Evolutionary conservation across 805 yeast species (phyloP).

Genomic region (Zygosaccharomyces gambellarensis): DNA sequence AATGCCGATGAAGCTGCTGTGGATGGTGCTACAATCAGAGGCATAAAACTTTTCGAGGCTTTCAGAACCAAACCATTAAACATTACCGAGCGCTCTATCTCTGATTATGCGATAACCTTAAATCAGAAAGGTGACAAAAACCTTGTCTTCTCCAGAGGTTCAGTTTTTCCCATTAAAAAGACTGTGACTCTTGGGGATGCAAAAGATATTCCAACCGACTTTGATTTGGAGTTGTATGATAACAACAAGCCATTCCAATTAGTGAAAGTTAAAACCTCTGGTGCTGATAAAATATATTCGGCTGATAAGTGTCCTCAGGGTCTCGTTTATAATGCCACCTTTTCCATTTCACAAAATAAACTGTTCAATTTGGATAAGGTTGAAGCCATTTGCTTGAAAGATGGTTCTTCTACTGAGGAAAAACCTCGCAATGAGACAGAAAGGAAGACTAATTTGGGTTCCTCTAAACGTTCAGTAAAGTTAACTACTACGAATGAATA

Average conservation of each 20-base stretch:
- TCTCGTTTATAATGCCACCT: constrained; percentile 38
- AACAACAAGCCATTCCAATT: constrained; percentile 18
- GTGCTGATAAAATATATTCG: constrained; percentile 34
- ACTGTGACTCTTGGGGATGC: constrained; percentile 35
- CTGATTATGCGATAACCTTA: constrained; percentile 41
- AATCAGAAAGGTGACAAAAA: constrained; percentile 29
- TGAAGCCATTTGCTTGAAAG: constrained; percentile 41
- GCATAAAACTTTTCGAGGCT: constrained; percentile 64
- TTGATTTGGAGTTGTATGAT: constrained; percentile 36
- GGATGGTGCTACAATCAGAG: constrained; percentile 82
- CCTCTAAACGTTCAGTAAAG: constrained; percentile 1
- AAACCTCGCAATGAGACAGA: constrained; percentile 15
- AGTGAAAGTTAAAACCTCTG: constrained; percentile 11
- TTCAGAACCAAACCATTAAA: constrained; percentile 55
- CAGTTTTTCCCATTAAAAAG: constrained; percentile 34
- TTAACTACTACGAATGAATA: constrained; percentile 31
- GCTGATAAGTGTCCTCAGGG: constrained; percentile 38
- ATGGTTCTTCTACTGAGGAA: constrained; percentile 25
- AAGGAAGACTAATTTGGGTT: not conserved
- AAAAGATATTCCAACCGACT: constrained; percentile 28
- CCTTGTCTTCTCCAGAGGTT: constrained; percentile 46
- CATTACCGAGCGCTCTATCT: constrained; percentile 52
- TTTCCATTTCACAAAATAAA: constrained; percentile 46
- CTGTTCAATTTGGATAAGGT: constrained; percentile 45
- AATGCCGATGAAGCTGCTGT: constrained; percentile 96